These are phyloP conservation scores for Amylostereum areolatum DNA, from an alignment of 1,284 basidiomycete species.

Conservation along the genomic window DNA sequence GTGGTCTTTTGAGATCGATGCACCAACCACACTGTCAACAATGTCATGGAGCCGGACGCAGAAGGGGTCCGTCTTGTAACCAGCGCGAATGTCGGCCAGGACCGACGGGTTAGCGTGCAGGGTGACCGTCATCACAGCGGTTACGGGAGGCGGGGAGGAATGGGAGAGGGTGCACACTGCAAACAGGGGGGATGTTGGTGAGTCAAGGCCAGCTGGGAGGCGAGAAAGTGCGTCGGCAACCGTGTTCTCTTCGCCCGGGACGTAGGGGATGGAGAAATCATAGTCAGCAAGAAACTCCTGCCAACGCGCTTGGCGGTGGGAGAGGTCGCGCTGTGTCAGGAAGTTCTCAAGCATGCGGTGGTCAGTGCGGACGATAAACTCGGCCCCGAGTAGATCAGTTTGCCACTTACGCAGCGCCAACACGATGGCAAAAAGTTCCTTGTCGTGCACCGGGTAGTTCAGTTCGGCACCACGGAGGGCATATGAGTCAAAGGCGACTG, in stretches of 20 bases:
- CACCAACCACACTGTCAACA: constrained; percentile 10
- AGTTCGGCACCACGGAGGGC: constrained; percentile 23
- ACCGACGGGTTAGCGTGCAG: constrained; percentile 17
- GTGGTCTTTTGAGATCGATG: constrained; percentile 8
- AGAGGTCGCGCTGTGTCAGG: constrained; percentile 26
- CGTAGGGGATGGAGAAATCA: constrained; percentile 26
- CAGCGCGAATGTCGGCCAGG: constrained; percentile 17
- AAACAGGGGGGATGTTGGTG: not conserved
- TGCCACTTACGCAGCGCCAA: constrained; percentile 29
- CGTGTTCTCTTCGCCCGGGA: constrained; percentile 28
- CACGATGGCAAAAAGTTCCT: constrained; percentile 30
- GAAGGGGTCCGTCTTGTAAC: constrained; percentile 24
- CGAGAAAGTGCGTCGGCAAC: constrained; percentile 31
- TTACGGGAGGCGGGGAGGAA: constrained; percentile 8
- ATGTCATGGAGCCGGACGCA: constrained; percentile 15
- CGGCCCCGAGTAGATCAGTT: constrained; percentile 23
- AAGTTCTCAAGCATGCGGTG: constrained; percentile 32
- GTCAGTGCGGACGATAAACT: constrained; percentile 30
- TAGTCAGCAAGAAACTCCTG: constrained; percentile 30
- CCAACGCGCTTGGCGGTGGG: constrained; percentile 28
- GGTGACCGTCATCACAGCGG: constrained; percentile 3
- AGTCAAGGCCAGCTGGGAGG: constrained; percentile 18
- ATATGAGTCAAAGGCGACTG: constrained; percentile 11
- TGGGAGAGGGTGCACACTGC: not conserved
- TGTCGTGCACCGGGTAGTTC: constrained; percentile 25